A percentile compares a stretch with the other conserved stretches of the same genome.
Evolutionary conservation across 2,329 filamentous ascomycete genomes (phyloP).

Genomic region (Epicoccum sorghinum): DNA sequence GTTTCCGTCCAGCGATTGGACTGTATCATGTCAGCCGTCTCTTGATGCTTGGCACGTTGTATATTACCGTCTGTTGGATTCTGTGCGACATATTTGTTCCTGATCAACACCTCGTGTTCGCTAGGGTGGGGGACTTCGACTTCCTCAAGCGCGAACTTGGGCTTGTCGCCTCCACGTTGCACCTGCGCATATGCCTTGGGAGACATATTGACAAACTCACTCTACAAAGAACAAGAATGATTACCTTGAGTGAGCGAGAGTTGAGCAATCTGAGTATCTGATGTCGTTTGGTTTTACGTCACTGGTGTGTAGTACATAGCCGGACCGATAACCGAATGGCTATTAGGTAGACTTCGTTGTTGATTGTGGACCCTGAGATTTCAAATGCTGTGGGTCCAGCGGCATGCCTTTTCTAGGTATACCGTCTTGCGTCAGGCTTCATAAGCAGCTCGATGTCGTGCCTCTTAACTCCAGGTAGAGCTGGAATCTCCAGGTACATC

Average conservation of each 20-base stretch:
- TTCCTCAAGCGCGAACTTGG: slow-evolving; percentile 12
- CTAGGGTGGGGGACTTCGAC: slow-evolving; percentile 8
- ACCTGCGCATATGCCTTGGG: slow-evolving; percentile 13
- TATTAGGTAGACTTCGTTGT: not conserved
- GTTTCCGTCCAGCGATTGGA: slow-evolving; percentile 31
- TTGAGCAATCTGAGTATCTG: not conserved
- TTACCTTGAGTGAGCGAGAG: no score
- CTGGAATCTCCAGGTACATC: no score
- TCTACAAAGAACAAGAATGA: no score
- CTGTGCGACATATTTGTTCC: slow-evolving; percentile 22
- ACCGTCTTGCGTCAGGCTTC: slow-evolving; percentile 14
- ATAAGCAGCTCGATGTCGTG: not conserved
- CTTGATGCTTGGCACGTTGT: not conserved
- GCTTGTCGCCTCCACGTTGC: slow-evolving; percentile 15
- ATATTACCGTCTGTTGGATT: slow-evolving; percentile 30
- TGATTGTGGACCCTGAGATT: not conserved
- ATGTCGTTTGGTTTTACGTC: not conserved
- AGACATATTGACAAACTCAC: not conserved
- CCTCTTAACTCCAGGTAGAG: no score
- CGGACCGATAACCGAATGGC: slow-evolving; percentile 1
- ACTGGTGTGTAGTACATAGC: not conserved
- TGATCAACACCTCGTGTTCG: slow-evolving; percentile 21
- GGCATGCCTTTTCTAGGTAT: no score
- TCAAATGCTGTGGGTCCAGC: no score
- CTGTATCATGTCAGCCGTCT: slow-evolving; percentile 4